A percentile compares a stretch with the other conserved stretches of the same genome.
These are phyloP conservation scores for Heliamphora pulchella DNA, from an alignment of 179 eudicot genomes.

Conservation along the genomic window DNA sequence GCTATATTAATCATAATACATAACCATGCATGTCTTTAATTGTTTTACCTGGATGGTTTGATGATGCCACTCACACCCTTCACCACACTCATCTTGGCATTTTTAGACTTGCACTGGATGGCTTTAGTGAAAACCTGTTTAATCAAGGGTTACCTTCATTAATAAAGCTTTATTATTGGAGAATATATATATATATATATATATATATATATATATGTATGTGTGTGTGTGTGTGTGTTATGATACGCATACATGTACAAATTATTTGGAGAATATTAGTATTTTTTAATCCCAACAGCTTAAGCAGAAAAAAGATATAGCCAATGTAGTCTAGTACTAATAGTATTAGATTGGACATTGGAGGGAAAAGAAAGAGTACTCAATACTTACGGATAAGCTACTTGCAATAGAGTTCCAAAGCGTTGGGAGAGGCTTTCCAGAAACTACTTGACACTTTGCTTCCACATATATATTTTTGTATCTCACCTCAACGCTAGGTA, in stretches of 20 bases:
- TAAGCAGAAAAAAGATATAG: too few relatives aligned
- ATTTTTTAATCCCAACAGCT: not conserved
- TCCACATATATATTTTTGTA: constrained; percentile 49
- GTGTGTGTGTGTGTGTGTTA: not conserved
- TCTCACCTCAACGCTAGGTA: constrained; percentile 52
- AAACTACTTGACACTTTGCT: constrained; percentile 48
- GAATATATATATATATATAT: too few relatives aligned
- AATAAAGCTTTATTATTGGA: not conserved
- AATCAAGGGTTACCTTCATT: not conserved
- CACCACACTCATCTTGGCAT: too few relatives aligned
- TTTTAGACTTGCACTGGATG: not conserved
- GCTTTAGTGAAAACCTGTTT: constrained; percentile 14
- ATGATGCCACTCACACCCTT: too few relatives aligned
- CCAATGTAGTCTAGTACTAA: not conserved
- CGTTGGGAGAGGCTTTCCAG: constrained; percentile 65
- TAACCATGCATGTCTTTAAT: too few relatives aligned
- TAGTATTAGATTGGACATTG: constrained; percentile 5
- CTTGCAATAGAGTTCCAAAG: constrained; percentile 44
- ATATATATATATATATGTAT: too few relatives aligned
- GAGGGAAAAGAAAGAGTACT: not conserved
- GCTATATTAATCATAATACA: too few relatives aligned
- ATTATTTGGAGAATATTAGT: not conserved
- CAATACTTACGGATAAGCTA: constrained; percentile 37
- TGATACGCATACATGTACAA: not conserved
- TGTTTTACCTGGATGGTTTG: too few relatives aligned